A percentile compares a stretch with the other conserved stretches of the same genome.
Conservation (phyloP, 495 filamentous ascomycete genomes). For the Penicillium robsamsonii region DNA sequence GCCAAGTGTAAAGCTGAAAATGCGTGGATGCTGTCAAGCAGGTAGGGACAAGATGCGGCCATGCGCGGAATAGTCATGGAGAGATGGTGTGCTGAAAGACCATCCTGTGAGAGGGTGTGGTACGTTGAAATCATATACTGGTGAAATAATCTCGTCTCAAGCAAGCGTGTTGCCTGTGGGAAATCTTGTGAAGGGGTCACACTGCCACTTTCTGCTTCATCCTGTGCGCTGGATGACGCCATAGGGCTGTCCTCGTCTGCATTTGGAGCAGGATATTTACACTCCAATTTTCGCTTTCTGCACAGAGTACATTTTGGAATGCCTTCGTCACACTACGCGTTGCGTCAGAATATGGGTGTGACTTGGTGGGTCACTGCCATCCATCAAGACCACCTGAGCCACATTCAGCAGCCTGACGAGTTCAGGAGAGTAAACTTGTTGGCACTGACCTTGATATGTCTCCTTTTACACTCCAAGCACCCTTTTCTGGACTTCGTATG, state of each 20-base stretch:
- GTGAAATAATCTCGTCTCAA: conserved; percentile 43
- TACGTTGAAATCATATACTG: conserved; percentile 39
- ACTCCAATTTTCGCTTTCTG: conserved; percentile 36
- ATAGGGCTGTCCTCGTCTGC: conserved; percentile 32
- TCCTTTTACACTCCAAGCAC: conserved; percentile 39
- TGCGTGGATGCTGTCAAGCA: conserved; percentile 49
- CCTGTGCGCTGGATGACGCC: conserved; percentile 24
- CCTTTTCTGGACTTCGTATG: conserved; percentile 43
- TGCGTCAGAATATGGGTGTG: conserved; percentile 6
- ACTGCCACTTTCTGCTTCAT: conserved; percentile 20
- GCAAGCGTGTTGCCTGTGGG: conserved; percentile 29
- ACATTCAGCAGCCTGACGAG: neutral
- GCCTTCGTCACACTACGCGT: conserved; percentile 38
- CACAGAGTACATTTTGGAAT: conserved; percentile 37
- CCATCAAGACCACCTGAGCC: neutral
- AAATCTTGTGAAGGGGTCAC: conserved; percentile 9
- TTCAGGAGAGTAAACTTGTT: neutral
- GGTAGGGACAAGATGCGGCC: conserved; percentile 42
- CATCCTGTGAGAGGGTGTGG: conserved; percentile 29
- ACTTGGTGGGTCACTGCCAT: neutral
- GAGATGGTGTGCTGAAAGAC: conserved; percentile 36
- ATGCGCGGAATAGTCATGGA: conserved; percentile 44
- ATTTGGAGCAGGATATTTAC: conserved; percentile 31
- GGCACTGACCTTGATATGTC: conserved; percentile 38
- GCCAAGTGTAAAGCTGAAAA: conserved; percentile 48